Evolutionary conservation across 768 basidiomycete genomes (phyloP), one percentile per base, ranked within the genome.

Genomic region (Agaricus blazei): DNA sequence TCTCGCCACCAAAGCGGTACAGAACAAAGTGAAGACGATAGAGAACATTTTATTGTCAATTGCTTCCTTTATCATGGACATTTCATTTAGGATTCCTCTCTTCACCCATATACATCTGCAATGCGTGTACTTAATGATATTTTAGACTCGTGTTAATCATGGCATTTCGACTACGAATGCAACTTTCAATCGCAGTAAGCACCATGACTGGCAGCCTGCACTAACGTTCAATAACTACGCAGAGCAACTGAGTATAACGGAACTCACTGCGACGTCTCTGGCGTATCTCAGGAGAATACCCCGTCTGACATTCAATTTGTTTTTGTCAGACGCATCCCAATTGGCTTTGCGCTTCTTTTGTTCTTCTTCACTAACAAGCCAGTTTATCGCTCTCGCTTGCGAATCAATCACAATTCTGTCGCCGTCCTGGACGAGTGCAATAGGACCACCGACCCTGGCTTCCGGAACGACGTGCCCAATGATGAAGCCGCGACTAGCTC

Each of bases 401-500:
- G 90, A 69, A 65, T 93, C 89, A 57, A 94, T 87, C 54, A 85
- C 63, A 58, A 94, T 85, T 47, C 68, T 73, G 67, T 95, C 92
- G 4, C 92, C 93, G 59, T 94, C 90, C 63, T 84, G 73, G 49
- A 93, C 87, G 19, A 94, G 81, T 28, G 90, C 93, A 61, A 95
- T 94, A 2, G 93, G 92, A 0, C 92, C 92, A 52, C 91, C 91
- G 27, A 88, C 71, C 31, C 80, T 81, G 19, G 91, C 91, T 67
- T 81, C 79, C 23, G 79, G 79, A 7, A 79, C 78, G 12, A 79
- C 77, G 56, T 81, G 79, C 1, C 79, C 91, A 70, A 75, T 75
- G 50, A 80, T 78, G 65, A 76, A 80, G 9, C 76, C 77, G 43
- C 71, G 68, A 60, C 72, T 88, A 2, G 91, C 92, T 14, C 92